Conservation (phyloP, 1,284 basidiomycete genomes). For the Flammula alnicola region DNA sequence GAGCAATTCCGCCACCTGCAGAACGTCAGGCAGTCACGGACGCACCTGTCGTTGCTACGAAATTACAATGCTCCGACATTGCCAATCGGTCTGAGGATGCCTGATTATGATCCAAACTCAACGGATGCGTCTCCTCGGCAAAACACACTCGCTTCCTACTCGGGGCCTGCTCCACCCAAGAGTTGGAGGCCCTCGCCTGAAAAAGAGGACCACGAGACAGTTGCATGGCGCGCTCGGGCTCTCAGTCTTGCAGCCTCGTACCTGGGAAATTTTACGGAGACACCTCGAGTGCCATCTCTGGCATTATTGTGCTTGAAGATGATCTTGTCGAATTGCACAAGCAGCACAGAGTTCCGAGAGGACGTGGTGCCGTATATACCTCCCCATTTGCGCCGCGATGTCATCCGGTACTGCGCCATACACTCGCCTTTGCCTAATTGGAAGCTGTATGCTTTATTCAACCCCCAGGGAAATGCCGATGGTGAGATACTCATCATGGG, state of each 20-base stretch:
- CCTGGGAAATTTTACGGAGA: conserved; percentile 24
- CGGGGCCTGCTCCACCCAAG: conserved; percentile 54
- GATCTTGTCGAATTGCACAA: conserved; percentile 38
- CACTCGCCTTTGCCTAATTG: conserved; percentile 53
- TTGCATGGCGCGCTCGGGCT: conserved; percentile 54
- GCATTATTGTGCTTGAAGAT: conserved; percentile 56
- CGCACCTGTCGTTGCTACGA: conserved; percentile 36
- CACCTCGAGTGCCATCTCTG: conserved; percentile 46
- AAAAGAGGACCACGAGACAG: conserved; percentile 33
- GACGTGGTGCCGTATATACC: conserved; percentile 56
- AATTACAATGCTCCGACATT: conserved; percentile 45
- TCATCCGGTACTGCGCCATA: conserved; percentile 60
- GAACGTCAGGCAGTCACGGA: conserved; percentile 51
- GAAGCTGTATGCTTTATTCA: conserved; percentile 53
- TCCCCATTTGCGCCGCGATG: conserved; percentile 55
- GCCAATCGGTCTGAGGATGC: conserved; percentile 40
- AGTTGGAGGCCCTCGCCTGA: conserved; percentile 45
- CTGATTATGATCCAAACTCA: conserved; percentile 28
- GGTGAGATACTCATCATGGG: conserved; percentile 69
- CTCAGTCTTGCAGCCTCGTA: conserved; percentile 54
- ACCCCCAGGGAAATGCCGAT: conserved; percentile 53
- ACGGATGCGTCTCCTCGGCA: conserved; percentile 4
- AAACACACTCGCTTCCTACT: conserved; percentile 27
- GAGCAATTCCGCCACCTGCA: conserved; percentile 69
- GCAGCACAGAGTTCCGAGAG: conserved; percentile 41